Evolutionary conservation across 345 rosid genomes (phyloP).

Genomic region (Citrus cavaleriei): DNA sequence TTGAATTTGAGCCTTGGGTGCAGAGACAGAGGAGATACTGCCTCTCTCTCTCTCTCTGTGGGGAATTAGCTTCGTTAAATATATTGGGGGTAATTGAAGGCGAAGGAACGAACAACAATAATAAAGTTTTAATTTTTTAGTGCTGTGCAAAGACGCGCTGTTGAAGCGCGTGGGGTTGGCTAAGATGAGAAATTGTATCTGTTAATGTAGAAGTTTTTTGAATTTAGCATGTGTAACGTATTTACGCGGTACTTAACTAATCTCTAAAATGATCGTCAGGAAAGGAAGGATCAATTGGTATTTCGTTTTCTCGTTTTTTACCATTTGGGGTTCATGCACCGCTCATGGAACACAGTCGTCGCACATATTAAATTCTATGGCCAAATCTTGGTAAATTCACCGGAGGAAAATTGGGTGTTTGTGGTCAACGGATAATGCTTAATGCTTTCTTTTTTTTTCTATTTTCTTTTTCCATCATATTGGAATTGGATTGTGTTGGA

Average conservation of each 20-base stretch:
- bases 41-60: background rate
- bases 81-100: background rate
- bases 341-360: too few relatives aligned
- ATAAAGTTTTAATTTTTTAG: background rate
- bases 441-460: too few relatives aligned
- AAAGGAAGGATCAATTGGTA: background rate
- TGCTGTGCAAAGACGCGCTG: slow-evolving; percentile 5
- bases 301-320: background rate
- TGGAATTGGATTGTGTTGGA: too few relatives aligned
- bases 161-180: background rate
- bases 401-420: background rate
- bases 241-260: slow-evolving; percentile 13
- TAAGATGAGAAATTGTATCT: background rate
- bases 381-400: background rate
- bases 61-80: background rate
- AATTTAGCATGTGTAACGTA: slow-evolving; percentile 10
- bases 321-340: background rate
- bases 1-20: background rate
- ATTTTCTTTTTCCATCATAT: too few relatives aligned
- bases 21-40: background rate
- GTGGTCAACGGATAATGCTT: background rate
- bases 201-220: background rate
- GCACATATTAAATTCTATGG: background rate
- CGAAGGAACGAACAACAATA: background rate
- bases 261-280: background rate